phyloP scores from a whole-genome alignment of 140 eudicot genomes.

The Oenanthe javanica region DNA sequence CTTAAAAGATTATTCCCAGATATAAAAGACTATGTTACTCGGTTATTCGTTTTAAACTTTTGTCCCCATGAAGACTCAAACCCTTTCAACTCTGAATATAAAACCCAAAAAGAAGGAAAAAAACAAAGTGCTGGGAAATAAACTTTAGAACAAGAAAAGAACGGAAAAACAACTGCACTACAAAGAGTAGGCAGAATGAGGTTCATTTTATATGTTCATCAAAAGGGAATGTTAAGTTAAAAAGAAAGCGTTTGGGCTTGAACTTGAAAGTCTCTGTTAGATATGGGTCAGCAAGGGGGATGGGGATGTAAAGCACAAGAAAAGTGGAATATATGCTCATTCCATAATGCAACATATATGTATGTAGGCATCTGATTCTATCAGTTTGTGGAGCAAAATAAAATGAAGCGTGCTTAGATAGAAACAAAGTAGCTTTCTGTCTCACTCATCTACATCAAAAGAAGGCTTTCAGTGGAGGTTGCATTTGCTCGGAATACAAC shows the following conservation, averaged over 20 bases:
- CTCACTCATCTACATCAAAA: constrained; percentile 13
- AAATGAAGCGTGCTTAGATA: background rate
- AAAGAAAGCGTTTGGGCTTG: constrained; percentile 9
- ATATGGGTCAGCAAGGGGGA: constrained; percentile 1
- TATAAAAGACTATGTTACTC: background rate
- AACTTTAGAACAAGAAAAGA: background rate
- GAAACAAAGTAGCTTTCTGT: constrained; percentile 31
- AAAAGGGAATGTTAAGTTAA: background rate
- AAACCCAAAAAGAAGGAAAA: background rate
- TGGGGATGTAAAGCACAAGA: background rate
- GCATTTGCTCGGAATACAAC: constrained; percentile 27
- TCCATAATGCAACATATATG: background rate
- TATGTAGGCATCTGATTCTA: constrained; percentile 40
- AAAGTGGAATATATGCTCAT: background rate
- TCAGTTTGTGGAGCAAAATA: constrained; percentile 17
- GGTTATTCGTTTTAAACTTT: background rate
- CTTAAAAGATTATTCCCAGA: background rate
- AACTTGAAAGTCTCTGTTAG: background rate
- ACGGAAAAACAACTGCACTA: background rate
- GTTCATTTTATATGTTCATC: background rate
- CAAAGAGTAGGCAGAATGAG: background rate
- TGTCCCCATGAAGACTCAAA: background rate
- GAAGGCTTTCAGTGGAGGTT: background rate
- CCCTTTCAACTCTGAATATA: background rate
- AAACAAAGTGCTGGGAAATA: background rate